Base-by-base conservation (phyloP, 106 monocot genomes). In the Cymbidium sinense region DNA sequence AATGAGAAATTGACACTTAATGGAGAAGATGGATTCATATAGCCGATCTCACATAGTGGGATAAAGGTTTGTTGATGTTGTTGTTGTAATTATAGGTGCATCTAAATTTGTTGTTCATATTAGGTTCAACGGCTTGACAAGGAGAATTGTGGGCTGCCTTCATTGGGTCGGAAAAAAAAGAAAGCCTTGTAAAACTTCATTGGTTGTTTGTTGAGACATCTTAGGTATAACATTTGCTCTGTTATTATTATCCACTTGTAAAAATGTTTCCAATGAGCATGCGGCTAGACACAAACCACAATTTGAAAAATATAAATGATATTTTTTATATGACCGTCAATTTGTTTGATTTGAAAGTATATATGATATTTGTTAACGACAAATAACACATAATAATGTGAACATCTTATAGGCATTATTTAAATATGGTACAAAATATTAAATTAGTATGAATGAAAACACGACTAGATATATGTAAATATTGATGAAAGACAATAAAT, bases 41-140 rank as follows among this genome's bases (percentile, higher is more conserved):
- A n/a, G n/a, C n/a, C n/a, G n/a, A n/a, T n/a, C n/a, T n/a, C n/a
- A n/a, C n/a, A n/a, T n/a, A n/a, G n/a, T n/a, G n/a, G n/a, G n/a
- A n/a, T n/a, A n/a, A n/a, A n/a, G n/a, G n/a, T n/a, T n/a, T n/a
- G n/a, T n/a, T n/a, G n/a, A n/a, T n/a, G n/a, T n/a, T n/a, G n/a
- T n/a, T n/a, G n/a, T n/a, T n/a, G n/a, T n/a, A n/a, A n/a, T n/a
- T n/a, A n/a, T n/a, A n/a, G 20, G 25, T 70, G 34, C 34, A 34
- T 70, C 31, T 70, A 8, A 51, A 18, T 70, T 3, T 50, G 23
- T 72, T 86, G 44, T 62, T 70, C 20, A 82, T 73, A 21, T 50
- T 61, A 96, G 96, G 96, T 96, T 35, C 96, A 96, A 85, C 85
- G 86, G 73, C 77, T 96, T 76, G 96, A 96, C 78, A 91, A 81